Base-by-base conservation (phyloP, 2,329 filamentous ascomycete genomes). In the Paramyrothecium roridum region DNA sequence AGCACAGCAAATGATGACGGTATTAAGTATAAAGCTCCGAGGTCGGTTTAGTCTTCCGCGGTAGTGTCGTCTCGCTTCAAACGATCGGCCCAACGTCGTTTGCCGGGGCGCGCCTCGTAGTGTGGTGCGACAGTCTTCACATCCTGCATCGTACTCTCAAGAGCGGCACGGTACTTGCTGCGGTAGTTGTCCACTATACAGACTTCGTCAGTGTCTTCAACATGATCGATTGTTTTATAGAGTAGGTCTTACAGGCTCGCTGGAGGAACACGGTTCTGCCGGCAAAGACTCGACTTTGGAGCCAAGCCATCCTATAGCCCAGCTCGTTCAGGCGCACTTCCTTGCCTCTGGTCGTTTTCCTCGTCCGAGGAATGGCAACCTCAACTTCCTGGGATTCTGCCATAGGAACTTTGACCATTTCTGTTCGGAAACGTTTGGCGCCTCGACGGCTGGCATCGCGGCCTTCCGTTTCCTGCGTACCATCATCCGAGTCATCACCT, bases 241-340 rank as follows among this genome's bases (percentile, higher is more conserved):
- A 22, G 22, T 26, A 37, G 6, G 23, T 89, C 92, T 86, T 78
- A 96, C 93, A 77, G 64, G 93, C 93, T 79, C 91, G 87, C 72
- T 97, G 93, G 65, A 97, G 77, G 72, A 97, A 97, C 50, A 96
- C 80, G 45, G 88, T 91, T 63, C 91, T 83, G 13, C 89, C 90
- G 1, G 92, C 88, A 76, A 98, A 97, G 12, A 93, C 90, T 66
- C 93, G 83, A 70, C 92, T 95, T 76, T 98, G 93, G 54, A 93
- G 87, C 93, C 95, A 99, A 50, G 91, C 93, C 90, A 99, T 96
- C 49, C 93, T 86, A 71, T 96, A 96, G 2, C 92, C 93, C 48
- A 98, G 77, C 67, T 98, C 93, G 68, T 98, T 98, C 58, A 98
- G 77, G 50, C 90, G 85, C n/a, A 95, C 86, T 70, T 98, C 93